Base-by-base conservation (phyloP, 2,329 filamentous ascomycete genomes). In the Sphaerulina populicola region DNA sequence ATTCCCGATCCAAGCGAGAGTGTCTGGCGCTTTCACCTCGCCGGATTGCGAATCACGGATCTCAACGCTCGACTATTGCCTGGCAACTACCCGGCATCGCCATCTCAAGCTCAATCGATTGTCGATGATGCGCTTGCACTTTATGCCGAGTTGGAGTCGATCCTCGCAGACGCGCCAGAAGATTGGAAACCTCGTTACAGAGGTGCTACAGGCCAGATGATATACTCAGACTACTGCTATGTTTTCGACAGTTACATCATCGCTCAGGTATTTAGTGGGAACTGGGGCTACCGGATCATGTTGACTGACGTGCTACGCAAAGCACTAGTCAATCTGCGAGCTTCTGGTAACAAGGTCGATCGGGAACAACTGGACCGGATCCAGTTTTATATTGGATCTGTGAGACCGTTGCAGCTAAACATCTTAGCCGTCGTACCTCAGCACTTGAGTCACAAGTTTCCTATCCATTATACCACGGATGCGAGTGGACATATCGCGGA, bases 161-260 rank as follows among this genome's bases (percentile, higher is more conserved):
- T 51, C 9, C 35, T 56, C 43, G 33, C n/a, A 31, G 44, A 50
- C n/a, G 50, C 53, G 11, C 50, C 50, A 11, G 15, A 27, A 9
- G 51, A 56, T 21, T 56, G 50, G 50, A 53, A 40, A 46, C 53
- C 53, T 6, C 47, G 37, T 11, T 41, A 47, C 39, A 44, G 53
- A 12, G 14, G 43, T 11, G 50, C 31, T 15, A 53, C 46, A 9
- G 50, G 53, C 15, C 50, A 47, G 6, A 47, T 52, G 38, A 43
- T 56, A 2, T 56, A 53, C 30, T 44, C 53, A 9, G 53, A 48
- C 30, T 51, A 51, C 50, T 56, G 53, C 38, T 56, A 51, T 41
- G 40, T 56, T 44, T 56, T 56, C 23, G 47, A 49, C 46, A 56
- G 47, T 36, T 53, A 50, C 18, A 30, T 56, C 9, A 44, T 56